Base-by-base conservation (phyloP, 768 basidiomycete species). In the Boletus rubropictus region DNA sequence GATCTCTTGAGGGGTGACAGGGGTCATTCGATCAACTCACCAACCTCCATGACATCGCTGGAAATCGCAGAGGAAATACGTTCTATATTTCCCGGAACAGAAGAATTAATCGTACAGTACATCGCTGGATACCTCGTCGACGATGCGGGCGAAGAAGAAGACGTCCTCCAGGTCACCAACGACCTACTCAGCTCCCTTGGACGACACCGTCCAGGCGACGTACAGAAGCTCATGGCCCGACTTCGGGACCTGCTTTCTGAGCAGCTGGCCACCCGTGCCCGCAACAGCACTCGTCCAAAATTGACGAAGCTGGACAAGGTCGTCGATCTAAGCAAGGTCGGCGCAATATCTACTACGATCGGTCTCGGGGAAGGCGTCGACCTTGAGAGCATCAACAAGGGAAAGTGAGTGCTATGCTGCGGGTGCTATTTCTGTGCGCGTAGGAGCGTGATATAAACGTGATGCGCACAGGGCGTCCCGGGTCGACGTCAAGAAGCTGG, bases 401-500 rank as follows among this genome's bases (percentile, higher is more conserved):
- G 87, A 73, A 93, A 93, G 88, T 90, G 62, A 66, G 72, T 64
- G 66, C 71, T 11, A 18, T 24, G 5, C 9, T 44, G 29, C 36
- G 44, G 22, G 40, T 44, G 38, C 40, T 34, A n/a, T 18, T 18
- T 21, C 9, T 31, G 31, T 48, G 51, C 41, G 36, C 40, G 36
- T 38, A 29, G 37, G 8, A 20, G 32, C 7, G 20, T 22, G 53
- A 40, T 46, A 35, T 34, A 11, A 51, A 42, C 21, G n/a, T 48
- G 25, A 44, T 38, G 50, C 56, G 42, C 60, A 48, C 52, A 89
- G 92, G 69, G 89, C 87, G 28, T 90, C 89, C 31, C 83, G 86
- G 24, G 92, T 96, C 39, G 92, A 96, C 70, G 79, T 96, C 50
- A 95, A 93, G 69, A 94, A 94, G 60, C 80, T 96, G 8, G 92